Evolutionary conservation across 169 alveolate genomes (phyloP).

Genomic region (Perkinsus chesapeaki): DNA sequence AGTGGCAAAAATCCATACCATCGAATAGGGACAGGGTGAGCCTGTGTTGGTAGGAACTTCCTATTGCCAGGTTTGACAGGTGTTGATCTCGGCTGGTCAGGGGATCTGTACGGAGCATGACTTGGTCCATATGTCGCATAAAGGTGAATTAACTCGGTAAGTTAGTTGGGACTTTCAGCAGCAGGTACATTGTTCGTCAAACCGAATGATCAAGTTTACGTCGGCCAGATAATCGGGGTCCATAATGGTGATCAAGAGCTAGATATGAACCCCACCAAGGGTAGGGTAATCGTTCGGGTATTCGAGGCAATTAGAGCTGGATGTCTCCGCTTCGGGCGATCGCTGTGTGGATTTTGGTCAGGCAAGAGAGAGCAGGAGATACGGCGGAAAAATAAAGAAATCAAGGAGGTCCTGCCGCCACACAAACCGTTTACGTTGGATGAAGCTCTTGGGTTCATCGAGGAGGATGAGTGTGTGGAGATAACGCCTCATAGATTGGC

Average conservation of each 20-base stretch:
- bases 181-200: neutral
- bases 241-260: neutral
- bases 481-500: slow-evolving; percentile 85
- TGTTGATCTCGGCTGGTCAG: neutral
- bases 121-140: neutral
- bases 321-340: neutral
- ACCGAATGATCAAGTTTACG: neutral
- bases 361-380: slow-evolving; percentile 52
- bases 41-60: neutral
- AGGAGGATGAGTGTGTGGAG: slow-evolving; percentile 83
- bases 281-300: neutral
- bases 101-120: neutral
- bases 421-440: slow-evolving; percentile 46
- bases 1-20: neutral
- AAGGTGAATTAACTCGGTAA: neutral
- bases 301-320: neutral
- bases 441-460: slow-evolving; percentile 73
- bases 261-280: neutral
- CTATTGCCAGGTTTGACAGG: neutral
- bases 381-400: slow-evolving; percentile 45
- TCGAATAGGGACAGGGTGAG: neutral
- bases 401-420: neutral
- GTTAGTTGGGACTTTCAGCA: neutral
- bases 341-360: slow-evolving; percentile 16
- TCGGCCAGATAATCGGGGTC: neutral